phyloP scores from a whole-genome alignment of 1,284 basidiomycete genomes.

The Apiotrichum veenhuisii region DNA sequence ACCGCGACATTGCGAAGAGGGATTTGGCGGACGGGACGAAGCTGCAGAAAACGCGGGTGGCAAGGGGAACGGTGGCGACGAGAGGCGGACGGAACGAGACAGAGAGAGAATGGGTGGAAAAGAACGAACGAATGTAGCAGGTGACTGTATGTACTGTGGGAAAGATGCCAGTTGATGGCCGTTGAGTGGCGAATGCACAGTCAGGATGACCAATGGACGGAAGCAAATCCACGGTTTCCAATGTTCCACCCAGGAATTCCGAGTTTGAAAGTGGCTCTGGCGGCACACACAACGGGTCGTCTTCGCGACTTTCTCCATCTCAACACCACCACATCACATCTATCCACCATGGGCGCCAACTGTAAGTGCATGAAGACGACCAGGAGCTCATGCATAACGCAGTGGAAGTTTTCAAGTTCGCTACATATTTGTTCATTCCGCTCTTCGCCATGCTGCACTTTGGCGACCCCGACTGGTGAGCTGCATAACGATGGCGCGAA shows the following conservation, averaged over 20 bases:
- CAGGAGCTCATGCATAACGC: neutral
- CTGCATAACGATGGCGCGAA: neutral
- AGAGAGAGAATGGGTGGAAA: neutral
- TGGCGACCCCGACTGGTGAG: conserved; percentile 80
- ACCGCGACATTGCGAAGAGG: conserved; percentile 35
- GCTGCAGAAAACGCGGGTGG: neutral
- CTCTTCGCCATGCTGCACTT: conserved; percentile 78
- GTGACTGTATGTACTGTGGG: neutral
- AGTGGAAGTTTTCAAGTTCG: conserved; percentile 83
- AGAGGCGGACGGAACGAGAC: neutral
- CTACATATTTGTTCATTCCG: conserved; percentile 82
- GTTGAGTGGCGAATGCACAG: conserved; percentile 7
- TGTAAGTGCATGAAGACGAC: conserved; percentile 6
- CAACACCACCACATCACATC: neutral
- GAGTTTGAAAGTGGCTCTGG: too few species aligned
- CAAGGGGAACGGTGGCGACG: neutral
- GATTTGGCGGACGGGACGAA: neutral
- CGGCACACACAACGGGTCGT: too few species aligned
- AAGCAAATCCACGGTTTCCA: conserved; percentile 9
- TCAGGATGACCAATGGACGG: neutral
- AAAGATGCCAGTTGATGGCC: neutral
- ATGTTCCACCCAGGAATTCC: too few species aligned
- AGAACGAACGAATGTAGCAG: neutral
- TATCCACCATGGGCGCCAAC: conserved; percentile 20
- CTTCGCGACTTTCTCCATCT: neutral